Percentiles rank a stretch among this genome's conserved stretches.
Evolutionary conservation across 1,139 yeast species (phyloP).

Genomic region (Yamadazyma sp.): DNA sequence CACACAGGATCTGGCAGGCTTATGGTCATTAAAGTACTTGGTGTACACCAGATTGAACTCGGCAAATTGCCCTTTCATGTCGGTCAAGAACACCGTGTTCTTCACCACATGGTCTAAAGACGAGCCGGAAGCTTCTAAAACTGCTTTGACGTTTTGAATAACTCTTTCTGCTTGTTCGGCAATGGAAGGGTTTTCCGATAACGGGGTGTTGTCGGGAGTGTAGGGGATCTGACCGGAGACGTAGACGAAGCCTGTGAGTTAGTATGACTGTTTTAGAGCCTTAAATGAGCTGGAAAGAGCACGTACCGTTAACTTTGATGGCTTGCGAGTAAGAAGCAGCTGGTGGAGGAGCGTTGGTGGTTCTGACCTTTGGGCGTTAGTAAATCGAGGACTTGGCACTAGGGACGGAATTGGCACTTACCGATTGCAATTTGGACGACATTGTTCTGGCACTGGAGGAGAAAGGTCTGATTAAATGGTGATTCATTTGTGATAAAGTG

Average conservation of each 20-base stretch:
- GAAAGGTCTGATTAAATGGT: conserved; percentile 14
- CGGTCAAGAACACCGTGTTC: conserved; percentile 84
- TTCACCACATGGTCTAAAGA: conserved; percentile 80
- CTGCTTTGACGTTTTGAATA: conserved; percentile 70
- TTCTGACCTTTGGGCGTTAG: conserved; percentile 50
- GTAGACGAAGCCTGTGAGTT: conserved; percentile 62
- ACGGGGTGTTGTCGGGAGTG: conserved; percentile 78
- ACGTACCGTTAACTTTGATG: conserved; percentile 75
- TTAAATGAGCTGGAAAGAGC: no score
- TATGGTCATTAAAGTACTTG: conserved; percentile 75
- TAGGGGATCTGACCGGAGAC: conserved; percentile 96
- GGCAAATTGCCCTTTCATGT: conserved; percentile 72
- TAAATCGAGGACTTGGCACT: conserved; percentile 10
- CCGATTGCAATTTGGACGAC: conserved; percentile 46
- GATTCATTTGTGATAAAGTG: conserved; percentile 11
- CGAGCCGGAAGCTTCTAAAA: conserved; percentile 81
- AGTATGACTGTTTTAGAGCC: no score
- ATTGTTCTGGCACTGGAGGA: conserved; percentile 27
- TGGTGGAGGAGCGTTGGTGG: conserved; percentile 87
- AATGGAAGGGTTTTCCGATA: conserved; percentile 64
- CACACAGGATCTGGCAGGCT: conserved; percentile 95
- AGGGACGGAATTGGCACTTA: conserved; percentile 23
- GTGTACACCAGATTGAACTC: conserved; percentile 82
- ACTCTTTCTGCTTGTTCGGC: conserved; percentile 85
- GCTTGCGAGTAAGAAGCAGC: conserved; percentile 97